These are phyloP conservation scores for Antrodiella citrinella DNA, from an alignment of 768 basidiomycete species.

Conservation along the genomic window DNA sequence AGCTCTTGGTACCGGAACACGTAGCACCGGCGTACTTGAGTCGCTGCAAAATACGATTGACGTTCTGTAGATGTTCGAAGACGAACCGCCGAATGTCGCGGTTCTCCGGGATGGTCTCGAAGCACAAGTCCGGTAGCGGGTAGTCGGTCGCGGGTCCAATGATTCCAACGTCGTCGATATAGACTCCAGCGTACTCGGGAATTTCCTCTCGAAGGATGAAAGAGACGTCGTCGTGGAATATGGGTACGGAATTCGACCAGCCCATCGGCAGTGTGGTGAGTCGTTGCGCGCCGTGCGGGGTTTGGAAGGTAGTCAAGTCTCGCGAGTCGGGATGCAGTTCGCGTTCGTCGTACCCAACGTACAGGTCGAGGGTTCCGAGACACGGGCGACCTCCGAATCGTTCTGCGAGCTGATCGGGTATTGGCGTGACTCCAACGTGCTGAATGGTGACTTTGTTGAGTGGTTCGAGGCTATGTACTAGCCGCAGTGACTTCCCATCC, in stretches of 20 bases:
- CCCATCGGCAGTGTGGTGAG: conserved; percentile 10
- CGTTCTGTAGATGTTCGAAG: conserved; percentile 17
- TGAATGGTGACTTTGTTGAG: conserved; percentile 16
- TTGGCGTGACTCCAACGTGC: conserved; percentile 11
- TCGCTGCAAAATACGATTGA: conserved; percentile 18
- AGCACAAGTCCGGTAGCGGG: too few species aligned
- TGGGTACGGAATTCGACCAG: conserved; percentile 6
- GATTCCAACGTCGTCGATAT: conserved; percentile 18
- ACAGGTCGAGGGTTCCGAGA: conserved; percentile 10
- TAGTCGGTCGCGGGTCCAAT: conserved; percentile 15
- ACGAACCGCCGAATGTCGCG: conserved; percentile 22
- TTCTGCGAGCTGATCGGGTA: conserved; percentile 13
- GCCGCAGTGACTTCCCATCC: conserved; percentile 4
- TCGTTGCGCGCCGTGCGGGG: conserved; percentile 6
- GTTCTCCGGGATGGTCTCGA: conserved; percentile 11
- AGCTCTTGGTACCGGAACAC: conserved; percentile 24
- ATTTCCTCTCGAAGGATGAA: conserved; percentile 11
- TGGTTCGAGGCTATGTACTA: conserved; percentile 13
- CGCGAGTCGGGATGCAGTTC: conserved; percentile 6
- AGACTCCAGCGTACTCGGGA: conserved; percentile 5
- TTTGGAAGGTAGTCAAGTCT: conserved; percentile 15
- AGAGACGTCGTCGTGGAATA: conserved; percentile 6
- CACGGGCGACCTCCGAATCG: conserved; percentile 9
- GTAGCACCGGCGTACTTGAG: conserved; percentile 24
- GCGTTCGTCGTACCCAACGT: conserved; percentile 11